These are phyloP conservation scores for Metschnikowia baotianmanensis DNA, from an alignment of 805 yeast genomes.

Conservation along the genomic window DNA sequence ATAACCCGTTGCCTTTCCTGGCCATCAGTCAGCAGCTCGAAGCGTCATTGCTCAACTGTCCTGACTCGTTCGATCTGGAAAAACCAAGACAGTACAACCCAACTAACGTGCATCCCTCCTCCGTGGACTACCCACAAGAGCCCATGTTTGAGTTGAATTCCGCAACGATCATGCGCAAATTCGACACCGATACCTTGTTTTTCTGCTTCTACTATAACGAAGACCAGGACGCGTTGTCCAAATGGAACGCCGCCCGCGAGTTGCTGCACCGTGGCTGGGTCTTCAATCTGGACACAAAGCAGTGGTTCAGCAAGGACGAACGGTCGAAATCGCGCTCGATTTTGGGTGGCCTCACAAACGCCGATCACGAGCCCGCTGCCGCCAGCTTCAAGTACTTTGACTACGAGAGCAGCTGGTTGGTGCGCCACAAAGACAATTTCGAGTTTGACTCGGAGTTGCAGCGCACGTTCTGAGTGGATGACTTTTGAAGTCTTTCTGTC, in stretches of 20 bases:
- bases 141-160: conserved; percentile 68
- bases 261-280: conserved; percentile 79
- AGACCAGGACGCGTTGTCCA: conserved; percentile 32
- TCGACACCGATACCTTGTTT: conserved; percentile 84
- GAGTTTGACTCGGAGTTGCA: conserved; percentile 30
- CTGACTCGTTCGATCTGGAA: conserved; percentile 91
- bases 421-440: conserved; percentile 43
- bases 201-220: conserved; percentile 86
- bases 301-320: conserved; percentile 78
- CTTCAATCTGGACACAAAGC: conserved; percentile 64
- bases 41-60: conserved; percentile 80
- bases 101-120: conserved; percentile 82
- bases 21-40: conserved; percentile 62
- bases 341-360: conserved; percentile 16
- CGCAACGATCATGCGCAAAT: conserved; percentile 58
- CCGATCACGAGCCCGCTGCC: conserved; percentile 33
- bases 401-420: conserved; percentile 59
- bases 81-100: conserved; percentile 77
- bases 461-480: conserved; percentile 24
- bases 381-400: conserved; percentile 78
- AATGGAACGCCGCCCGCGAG: conserved; percentile 70
- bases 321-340: conserved; percentile 38
- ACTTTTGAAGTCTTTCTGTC: too few species aligned
- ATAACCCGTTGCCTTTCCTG: conserved; percentile 52
- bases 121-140: conserved; percentile 85